Conservation (phyloP, 1,284 basidiomycete genomes). For the Trametes pubescens region DNA sequence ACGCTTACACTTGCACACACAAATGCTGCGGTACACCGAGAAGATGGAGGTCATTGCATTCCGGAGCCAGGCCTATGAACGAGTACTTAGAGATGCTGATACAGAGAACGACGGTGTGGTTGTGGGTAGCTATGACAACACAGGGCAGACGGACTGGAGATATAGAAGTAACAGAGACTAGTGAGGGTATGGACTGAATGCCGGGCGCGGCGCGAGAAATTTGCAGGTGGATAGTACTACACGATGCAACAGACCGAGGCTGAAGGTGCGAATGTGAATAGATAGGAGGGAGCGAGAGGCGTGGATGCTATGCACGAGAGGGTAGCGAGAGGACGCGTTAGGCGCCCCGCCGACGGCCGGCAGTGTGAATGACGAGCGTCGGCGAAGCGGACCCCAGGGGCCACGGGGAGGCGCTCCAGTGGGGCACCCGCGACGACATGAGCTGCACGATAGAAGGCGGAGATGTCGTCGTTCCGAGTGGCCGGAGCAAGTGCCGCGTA, state of each 20-base stretch:
- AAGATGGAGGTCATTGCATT: background rate
- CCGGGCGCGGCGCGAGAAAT: background rate
- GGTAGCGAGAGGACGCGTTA: background rate
- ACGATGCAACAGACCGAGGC: slow-evolving; percentile 22
- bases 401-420: background rate
- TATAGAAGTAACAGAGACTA: slow-evolving; percentile 1
- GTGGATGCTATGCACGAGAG: background rate
- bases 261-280: slow-evolving; percentile 9
- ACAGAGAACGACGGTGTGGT: slow-evolving; percentile 24
- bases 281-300: slow-evolving; percentile 15
- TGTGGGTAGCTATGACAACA: slow-evolving; percentile 30
- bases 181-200: slow-evolving; percentile 17
- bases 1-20: background rate
- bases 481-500: background rate
- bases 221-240: background rate
- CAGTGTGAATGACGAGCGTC: background rate
- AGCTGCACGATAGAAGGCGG: background rate
- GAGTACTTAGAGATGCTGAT: slow-evolving; percentile 18
- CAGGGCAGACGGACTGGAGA: slow-evolving; percentile 7
- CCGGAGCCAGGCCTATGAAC: slow-evolving; percentile 2
- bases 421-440: slow-evolving; percentile 1
- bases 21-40: background rate
- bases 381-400: slow-evolving; percentile 3
- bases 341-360: slow-evolving; percentile 1
- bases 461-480: slow-evolving; percentile 4